Conservation (phyloP, 306 rosid species). For the Vachellia collinsii region DNA sequence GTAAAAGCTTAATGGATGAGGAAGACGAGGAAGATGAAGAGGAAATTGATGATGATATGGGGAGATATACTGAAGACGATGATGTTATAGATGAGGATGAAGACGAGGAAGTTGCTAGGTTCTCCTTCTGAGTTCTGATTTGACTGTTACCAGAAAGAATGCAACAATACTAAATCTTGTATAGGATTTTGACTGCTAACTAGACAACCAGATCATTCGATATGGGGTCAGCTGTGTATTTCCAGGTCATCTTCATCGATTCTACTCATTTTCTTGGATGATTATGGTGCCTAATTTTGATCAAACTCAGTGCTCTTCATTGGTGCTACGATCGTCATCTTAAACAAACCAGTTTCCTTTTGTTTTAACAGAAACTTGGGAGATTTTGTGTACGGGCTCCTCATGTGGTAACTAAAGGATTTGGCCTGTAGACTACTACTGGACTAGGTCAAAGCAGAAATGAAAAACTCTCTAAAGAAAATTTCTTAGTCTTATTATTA, state of each 20-base stretch:
- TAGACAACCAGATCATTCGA: conserved; percentile 6
- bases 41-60: conserved; percentile 51
- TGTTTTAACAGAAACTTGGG: background rate
- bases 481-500: too few species aligned
- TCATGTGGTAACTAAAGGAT: background rate
- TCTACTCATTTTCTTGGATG: background rate
- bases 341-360: background rate
- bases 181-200: conserved; percentile 36
- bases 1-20: conserved; percentile 53
- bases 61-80: conserved; percentile 51
- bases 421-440: too few species aligned
- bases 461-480: too few species aligned
- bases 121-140: conserved; percentile 45
- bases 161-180: conserved; percentile 37
- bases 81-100: conserved; percentile 60
- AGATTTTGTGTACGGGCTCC: background rate
- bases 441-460: too few species aligned
- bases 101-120: conserved; percentile 60
- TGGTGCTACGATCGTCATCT: background rate
- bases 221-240: background rate
- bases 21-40: conserved; percentile 46
- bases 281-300: conserved; percentile 9
- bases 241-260: conserved; percentile 12
- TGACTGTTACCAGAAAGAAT: conserved; percentile 18
- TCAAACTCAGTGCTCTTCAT: background rate